A percentile compares a stretch with the other conserved stretches of the same genome.
phyloP scores from a whole-genome alignment of 2,329 filamentous ascomycete species.

The Aspergillus sojae region DNA sequence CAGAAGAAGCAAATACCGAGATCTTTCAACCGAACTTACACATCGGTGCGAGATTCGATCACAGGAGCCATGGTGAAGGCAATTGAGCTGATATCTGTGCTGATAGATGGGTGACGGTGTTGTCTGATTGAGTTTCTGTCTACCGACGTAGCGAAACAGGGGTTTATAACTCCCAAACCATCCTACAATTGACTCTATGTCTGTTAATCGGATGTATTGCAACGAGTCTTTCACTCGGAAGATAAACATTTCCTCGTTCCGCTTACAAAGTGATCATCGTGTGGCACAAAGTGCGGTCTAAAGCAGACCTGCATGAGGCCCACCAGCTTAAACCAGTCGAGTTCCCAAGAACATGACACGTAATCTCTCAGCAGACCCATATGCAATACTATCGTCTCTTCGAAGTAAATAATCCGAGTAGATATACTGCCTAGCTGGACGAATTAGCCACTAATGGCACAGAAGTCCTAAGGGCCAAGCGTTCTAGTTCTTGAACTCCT shows the following conservation, averaged over 20 bases:
- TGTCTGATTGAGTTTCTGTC: too few species aligned
- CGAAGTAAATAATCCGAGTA: too few species aligned
- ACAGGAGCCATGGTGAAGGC: conserved; percentile 4
- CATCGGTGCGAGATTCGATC: conserved; percentile 13
- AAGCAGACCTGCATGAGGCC: background rate
- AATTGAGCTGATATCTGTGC: background rate
- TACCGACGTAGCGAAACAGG: too few species aligned
- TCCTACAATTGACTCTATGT: background rate
- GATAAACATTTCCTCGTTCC: background rate
- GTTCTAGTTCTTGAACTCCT: too few species aligned
- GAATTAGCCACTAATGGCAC: background rate
- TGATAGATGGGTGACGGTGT: too few species aligned
- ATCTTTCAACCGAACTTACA: conserved; percentile 1
- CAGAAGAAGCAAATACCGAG: background rate
- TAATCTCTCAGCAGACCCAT: background rate
- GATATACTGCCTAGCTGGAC: background rate
- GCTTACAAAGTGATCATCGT: background rate
- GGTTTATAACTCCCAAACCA: background rate
- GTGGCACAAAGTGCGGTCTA: background rate
- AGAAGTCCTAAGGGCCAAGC: too few species aligned
- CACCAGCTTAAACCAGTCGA: background rate
- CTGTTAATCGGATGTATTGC: background rate
- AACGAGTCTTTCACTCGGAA: background rate
- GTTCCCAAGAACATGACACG: background rate
- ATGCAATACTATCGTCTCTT: background rate